phyloP scores from a whole-genome alignment of 805 yeast species.

The Candida tallmaniae region DNA sequence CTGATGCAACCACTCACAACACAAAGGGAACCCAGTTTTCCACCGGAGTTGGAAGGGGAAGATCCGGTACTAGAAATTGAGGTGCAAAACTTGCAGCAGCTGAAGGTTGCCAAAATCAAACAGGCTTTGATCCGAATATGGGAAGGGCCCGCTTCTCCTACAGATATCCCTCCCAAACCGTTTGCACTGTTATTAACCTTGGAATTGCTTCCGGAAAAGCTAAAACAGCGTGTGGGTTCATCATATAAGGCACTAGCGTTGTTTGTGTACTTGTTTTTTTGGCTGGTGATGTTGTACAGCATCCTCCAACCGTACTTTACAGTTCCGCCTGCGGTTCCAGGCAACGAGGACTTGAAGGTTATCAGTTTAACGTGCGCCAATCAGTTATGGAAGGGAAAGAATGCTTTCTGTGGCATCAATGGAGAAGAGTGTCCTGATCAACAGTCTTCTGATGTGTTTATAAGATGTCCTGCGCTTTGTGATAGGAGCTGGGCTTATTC shows the following conservation, averaged over 20 bases:
- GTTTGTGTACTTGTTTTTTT: constrained; percentile 34
- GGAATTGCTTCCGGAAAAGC: too few species aligned
- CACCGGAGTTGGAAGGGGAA: too few species aligned
- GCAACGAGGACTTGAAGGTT: constrained; percentile 11
- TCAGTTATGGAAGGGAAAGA: constrained; percentile 70
- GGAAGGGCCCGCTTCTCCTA: too few species aligned
- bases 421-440: constrained; percentile 54
- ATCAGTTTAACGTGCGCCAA: constrained; percentile 46
- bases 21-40: too few species aligned
- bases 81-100: too few species aligned
- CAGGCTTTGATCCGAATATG: too few species aligned
- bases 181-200: too few species aligned
- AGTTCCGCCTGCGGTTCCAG: constrained; percentile 29
- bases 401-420: constrained; percentile 68
- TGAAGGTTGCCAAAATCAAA: too few species aligned
- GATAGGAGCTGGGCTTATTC: constrained; percentile 74
- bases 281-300: constrained; percentile 39
- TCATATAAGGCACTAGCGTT: constrained; percentile 26
- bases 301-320: constrained; percentile 45
- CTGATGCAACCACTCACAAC: too few species aligned
- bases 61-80: too few species aligned
- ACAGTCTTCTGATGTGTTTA: constrained; percentile 42
- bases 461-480: constrained; percentile 88
- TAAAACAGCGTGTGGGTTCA: constrained; percentile 20
- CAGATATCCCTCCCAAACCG: too few species aligned